Evolutionary conservation across 345 rosid genomes (phyloP).

Genomic region (Noccaea bulbosa): DNA sequence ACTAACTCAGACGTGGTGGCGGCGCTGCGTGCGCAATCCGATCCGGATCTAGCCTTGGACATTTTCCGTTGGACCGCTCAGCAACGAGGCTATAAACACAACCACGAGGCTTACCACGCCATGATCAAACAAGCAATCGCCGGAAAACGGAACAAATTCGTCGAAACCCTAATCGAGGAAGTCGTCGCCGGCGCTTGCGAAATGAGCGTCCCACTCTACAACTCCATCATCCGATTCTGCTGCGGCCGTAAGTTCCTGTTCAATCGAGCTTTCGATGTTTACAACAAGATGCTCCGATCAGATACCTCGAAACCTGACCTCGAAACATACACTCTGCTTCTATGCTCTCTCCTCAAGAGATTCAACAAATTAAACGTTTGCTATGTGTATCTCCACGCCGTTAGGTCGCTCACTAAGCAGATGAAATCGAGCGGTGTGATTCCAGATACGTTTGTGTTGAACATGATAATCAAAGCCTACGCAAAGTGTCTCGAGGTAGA

Average conservation of each 20-base stretch:
- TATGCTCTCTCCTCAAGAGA: slow-evolving; percentile 67
- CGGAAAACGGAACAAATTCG: slow-evolving; percentile 72
- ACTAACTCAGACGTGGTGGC: slow-evolving; percentile 62
- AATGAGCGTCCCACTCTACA: slow-evolving; percentile 67
- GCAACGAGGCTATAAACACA: slow-evolving; percentile 74
- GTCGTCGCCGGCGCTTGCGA: slow-evolving; percentile 89
- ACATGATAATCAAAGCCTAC: slow-evolving; percentile 88
- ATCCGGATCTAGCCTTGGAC: slow-evolving; percentile 86
- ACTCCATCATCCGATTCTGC: slow-evolving; percentile 71
- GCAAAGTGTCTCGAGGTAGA: slow-evolving; percentile 76
- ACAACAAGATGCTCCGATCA: slow-evolving; percentile 75
- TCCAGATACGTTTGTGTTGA: slow-evolving; percentile 79
- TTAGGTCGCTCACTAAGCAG: slow-evolving; percentile 77
- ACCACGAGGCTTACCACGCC: slow-evolving; percentile 62
- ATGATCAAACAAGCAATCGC: slow-evolving; percentile 60
- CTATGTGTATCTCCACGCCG: slow-evolving; percentile 76
- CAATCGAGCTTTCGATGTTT: slow-evolving; percentile 78
- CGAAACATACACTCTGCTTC: slow-evolving; percentile 69
- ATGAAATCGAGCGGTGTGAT: slow-evolving; percentile 84
- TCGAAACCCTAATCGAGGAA: slow-evolving; percentile 74
- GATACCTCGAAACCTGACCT: slow-evolving; percentile 72
- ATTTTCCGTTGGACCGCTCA: slow-evolving; percentile 94
- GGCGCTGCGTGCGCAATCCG: slow-evolving; percentile 75
- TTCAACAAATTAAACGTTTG: slow-evolving; percentile 74
- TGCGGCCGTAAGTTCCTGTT: slow-evolving; percentile 76